Conservation (phyloP, 2,329 filamentous ascomycete genomes). For the Blumeria graminis region DNA sequence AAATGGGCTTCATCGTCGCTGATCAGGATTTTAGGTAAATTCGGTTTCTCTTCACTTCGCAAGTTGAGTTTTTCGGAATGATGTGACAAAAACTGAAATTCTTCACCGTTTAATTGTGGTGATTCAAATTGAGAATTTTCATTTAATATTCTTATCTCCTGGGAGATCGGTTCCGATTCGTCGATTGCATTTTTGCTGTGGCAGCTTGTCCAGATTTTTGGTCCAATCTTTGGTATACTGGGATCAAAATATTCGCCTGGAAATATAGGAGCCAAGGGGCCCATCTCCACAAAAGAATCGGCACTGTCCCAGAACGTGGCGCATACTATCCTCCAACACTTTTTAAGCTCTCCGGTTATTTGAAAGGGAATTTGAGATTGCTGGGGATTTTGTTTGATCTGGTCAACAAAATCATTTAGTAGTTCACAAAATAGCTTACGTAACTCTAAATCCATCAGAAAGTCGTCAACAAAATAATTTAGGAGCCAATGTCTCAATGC, state of each 20-base stretch:
- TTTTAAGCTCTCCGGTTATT: slow-evolving; percentile 81
- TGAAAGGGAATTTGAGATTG: slow-evolving; percentile 40
- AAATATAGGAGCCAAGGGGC: slow-evolving; percentile 39
- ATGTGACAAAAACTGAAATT: too few relatives aligned
- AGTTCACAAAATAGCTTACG: slow-evolving; percentile 57
- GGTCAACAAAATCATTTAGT: slow-evolving; percentile 43
- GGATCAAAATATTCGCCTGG: slow-evolving; percentile 51
- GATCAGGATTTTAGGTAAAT: too few relatives aligned
- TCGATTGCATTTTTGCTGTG: too few relatives aligned
- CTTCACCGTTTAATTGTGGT: too few relatives aligned
- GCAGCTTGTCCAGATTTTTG: too few relatives aligned
- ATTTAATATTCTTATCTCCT: too few relatives aligned
- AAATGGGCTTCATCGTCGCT: too few relatives aligned
- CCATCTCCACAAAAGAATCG: slow-evolving; percentile 30
- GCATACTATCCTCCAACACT: slow-evolving; percentile 87
- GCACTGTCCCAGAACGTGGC: slow-evolving; percentile 67
- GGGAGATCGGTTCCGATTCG: too few relatives aligned
- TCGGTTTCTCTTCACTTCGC: too few relatives aligned
- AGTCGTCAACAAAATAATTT: slow-evolving; percentile 95
- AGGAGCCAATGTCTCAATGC: slow-evolving; percentile 91
- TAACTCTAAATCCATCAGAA: slow-evolving; percentile 50
- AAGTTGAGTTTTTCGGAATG: too few relatives aligned
- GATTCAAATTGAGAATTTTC: too few relatives aligned
- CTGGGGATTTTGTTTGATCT: slow-evolving; percentile 22
- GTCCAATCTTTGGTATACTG: too few relatives aligned